Conservation (phyloP, 2,329 filamentous ascomycete species). For the Neonectria coccinea region DNA sequence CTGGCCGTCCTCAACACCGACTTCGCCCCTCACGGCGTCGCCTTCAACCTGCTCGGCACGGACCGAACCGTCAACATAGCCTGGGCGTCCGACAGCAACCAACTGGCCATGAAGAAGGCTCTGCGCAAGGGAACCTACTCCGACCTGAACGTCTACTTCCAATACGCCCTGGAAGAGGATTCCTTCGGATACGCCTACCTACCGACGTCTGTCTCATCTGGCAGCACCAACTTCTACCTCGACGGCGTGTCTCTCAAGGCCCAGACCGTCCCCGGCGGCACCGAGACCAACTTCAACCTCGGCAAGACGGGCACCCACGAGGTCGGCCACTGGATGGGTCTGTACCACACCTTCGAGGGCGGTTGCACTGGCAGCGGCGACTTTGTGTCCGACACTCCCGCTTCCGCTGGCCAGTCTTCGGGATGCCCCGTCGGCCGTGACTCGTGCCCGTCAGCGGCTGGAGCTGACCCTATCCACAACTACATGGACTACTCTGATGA, state of each 20-base stretch:
- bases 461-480: conserved; percentile 53
- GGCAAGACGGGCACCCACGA: conserved; percentile 55
- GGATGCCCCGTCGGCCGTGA: conserved; percentile 55
- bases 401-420: conserved; percentile 47
- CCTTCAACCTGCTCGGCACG: conserved; percentile 56
- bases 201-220: conserved; percentile 49
- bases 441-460: conserved; percentile 48
- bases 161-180: conserved; percentile 50
- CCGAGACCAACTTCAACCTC: conserved; percentile 49
- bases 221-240: conserved; percentile 48
- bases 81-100: conserved; percentile 55
- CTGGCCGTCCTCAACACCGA: conserved; percentile 54
- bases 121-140: conserved; percentile 57
- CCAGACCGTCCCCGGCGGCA: conserved; percentile 53
- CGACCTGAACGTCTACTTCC: conserved; percentile 62
- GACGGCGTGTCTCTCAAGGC: conserved; percentile 57
- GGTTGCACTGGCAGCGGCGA: conserved; percentile 54
- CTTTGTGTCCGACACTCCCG: conserved; percentile 55
- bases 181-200: conserved; percentile 61
- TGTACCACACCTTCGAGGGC: conserved; percentile 61
- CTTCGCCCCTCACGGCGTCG: conserved; percentile 55
- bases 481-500: conserved; percentile 58
- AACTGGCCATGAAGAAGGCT: conserved; percentile 58
- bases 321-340: conserved; percentile 62
- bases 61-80: conserved; percentile 57